Base-by-base conservation (phyloP, 2,329 filamentous ascomycete genomes). In the Fusarium pseudoanthophilum region DNA sequence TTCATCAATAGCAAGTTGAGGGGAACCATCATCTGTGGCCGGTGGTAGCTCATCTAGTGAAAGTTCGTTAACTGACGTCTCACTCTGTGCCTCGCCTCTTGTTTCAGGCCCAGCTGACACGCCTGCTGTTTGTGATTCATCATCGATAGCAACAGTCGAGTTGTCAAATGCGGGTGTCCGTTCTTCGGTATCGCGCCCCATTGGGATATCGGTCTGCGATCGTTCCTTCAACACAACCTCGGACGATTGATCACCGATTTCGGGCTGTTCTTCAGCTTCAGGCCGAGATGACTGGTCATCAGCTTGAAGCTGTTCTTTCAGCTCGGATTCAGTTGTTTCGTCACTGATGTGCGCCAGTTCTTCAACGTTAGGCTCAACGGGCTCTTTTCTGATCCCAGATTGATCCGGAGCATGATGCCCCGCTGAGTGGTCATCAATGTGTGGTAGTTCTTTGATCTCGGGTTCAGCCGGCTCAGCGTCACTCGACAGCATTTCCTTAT, bases 1-100 rank as follows among this genome's bases (percentile, higher is more conserved):
- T 32, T 73, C 70, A 37, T 75, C 64, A 26, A 45, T 36, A 26
- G 43, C 24, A 21, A 57, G 36, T 11, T 65, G 34, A 11, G 59
- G 28, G 21, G n/a, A 15, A 20, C 59, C 15, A 26, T 69, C 46
- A 21, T 26, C n/a, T 9, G 55, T 28, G 15, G 40, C 16, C 15
- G 64, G 71, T 14, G 37, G 28, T 32, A 37, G 28, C 46, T 62
- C 46, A 34, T 68, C 49, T 9, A 55, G 15, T 13, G n/a, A n/a
- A 36, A 32, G 20, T 15, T 66, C 56, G 15, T 62, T 55, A 32
- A 40, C 28, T 26, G 30, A 21, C 45, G 62, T 57, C 16, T 68
- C 59, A 36, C 34, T 43, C 18, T 37, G 42, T 30, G 28, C 16
- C 13, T 39, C 34, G 11, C 51, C 15, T 49, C 37, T 26, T 20